Base-by-base conservation (phyloP, 768 basidiomycete species). In the Suillus discolor region DNA sequence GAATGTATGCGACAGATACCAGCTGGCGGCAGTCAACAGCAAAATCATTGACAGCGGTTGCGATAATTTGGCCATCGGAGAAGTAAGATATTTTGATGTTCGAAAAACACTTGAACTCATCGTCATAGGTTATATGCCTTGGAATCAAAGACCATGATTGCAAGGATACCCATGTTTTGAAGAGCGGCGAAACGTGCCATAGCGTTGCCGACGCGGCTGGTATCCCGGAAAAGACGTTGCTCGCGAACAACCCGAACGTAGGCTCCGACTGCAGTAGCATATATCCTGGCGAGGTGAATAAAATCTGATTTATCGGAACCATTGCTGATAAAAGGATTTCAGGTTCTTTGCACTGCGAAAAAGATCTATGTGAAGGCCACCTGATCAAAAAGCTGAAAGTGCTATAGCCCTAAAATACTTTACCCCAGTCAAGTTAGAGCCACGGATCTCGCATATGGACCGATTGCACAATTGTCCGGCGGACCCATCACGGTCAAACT, bases 191-290 rank as follows among this genome's bases (percentile, higher is more conserved):
- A 71, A 81, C 76, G 41, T 92, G 91, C 76, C 67, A 61, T 1
- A 62, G 59, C 28, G 83, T 91, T 62, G 74, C 82, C 4, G 59
- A 65, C 0, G 71, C 64, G 31, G 81, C 82, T 65, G 79, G 78
- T 34, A 83, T 89, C 66, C 70, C 81, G 57, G 66, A 34, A 4
- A 34, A 5, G 5, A 83, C 83, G 23, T 78, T 92, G 31, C 73
- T 80, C 66, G 71, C 79, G 39, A 90, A 91, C 79, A 92, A 91
- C 78, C 89, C 87, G 3, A 88, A 91, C 71, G 73, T 92, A 63
- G 77, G 87, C 73, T 63, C 68, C 12, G 69, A 41, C 8, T 88
- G 87, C 77, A 74, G 73, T 39, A 88, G 88, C 77, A 81, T 91
- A 62, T 86, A 86, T 75, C 74, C 82, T 64, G 82, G 79, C 60